Conservation (phyloP, 352 stramenopile species). For the Vaucheria bursata region DNA sequence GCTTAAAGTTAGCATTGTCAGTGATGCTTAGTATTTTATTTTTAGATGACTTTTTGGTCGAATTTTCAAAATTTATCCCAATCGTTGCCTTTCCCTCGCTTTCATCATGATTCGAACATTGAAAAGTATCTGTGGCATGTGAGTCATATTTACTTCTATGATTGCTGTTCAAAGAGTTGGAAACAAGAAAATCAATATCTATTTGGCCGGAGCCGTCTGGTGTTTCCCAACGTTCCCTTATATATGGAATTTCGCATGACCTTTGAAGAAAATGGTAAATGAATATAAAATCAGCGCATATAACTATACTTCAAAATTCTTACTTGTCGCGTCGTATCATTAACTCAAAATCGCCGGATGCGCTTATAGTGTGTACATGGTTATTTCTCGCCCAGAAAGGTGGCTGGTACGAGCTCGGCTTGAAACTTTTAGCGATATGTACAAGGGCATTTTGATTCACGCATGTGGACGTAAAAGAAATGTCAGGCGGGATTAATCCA, state of each 20-base stretch:
- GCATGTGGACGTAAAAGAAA: too few species aligned
- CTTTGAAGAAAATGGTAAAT: not conserved
- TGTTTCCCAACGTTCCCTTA: constrained; percentile 38
- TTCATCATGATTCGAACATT: too few species aligned
- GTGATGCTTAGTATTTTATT: constrained; percentile 5
- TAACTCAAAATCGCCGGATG: not conserved
- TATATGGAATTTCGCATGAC: not conserved
- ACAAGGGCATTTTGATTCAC: not conserved
- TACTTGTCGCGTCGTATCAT: not conserved
- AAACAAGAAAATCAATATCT: too few species aligned
- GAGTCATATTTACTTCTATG: too few species aligned
- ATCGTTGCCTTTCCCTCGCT: too few species aligned
- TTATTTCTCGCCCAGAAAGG: not conserved
- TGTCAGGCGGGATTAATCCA: too few species aligned
- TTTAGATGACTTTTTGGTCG: not conserved
- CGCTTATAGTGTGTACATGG: not conserved
- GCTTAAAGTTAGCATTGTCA: too few species aligned
- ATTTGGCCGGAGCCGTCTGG: constrained; percentile 33
- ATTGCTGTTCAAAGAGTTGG: too few species aligned
- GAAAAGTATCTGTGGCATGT: too few species aligned
- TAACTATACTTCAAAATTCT: not conserved
- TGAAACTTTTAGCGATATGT: not conserved
- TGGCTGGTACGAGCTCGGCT: not conserved
- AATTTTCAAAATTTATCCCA: not conserved
- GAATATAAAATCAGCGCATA: not conserved